Conservation (phyloP, 257 asterid species). For the Striga asiatica region DNA sequence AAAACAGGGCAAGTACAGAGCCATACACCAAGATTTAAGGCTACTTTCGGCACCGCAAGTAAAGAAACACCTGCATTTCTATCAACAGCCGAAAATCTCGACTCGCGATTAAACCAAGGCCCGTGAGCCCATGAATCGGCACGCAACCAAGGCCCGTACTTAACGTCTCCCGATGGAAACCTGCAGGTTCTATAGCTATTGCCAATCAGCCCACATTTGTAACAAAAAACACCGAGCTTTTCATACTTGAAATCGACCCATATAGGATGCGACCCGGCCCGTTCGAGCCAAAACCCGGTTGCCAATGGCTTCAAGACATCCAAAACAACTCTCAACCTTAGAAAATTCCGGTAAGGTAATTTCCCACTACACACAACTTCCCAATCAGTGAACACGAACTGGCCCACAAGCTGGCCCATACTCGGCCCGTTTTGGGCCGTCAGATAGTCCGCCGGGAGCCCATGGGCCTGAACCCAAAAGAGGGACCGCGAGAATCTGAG, state of each 20-base stretch:
- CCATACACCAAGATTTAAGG: constrained; percentile 8
- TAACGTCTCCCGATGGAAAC: constrained; percentile 19
- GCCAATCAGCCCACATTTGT: constrained; percentile 25
- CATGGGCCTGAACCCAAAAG: constrained; percentile 30
- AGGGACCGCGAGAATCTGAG: constrained; percentile 7
- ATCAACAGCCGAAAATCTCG: too few relatives aligned
- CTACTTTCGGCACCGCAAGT: constrained; percentile 5
- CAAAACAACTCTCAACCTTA: constrained; percentile 16
- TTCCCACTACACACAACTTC: background rate
- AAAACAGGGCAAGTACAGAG: too few relatives aligned
- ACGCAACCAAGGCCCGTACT: constrained; percentile 24
- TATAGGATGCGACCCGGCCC: background rate
- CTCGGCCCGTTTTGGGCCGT: constrained; percentile 14
- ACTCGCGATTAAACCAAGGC: too few relatives aligned
- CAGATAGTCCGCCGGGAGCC: constrained; percentile 15
- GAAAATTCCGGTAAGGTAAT: constrained; percentile 2
- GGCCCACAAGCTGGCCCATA: constrained; percentile 17
- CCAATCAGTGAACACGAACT: constrained; percentile 3
- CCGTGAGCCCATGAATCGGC: background rate
- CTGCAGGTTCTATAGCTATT: constrained; percentile 6
- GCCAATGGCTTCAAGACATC: constrained; percentile 17
- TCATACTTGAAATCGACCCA: constrained; percentile 28
- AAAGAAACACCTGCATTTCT: background rate
- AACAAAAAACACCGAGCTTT: constrained; percentile 18
- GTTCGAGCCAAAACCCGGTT: constrained; percentile 20